These are phyloP conservation scores for Colletotrichum scovillei DNA, from an alignment of 2,329 filamentous ascomycete genomes.

Conservation along the genomic window DNA sequence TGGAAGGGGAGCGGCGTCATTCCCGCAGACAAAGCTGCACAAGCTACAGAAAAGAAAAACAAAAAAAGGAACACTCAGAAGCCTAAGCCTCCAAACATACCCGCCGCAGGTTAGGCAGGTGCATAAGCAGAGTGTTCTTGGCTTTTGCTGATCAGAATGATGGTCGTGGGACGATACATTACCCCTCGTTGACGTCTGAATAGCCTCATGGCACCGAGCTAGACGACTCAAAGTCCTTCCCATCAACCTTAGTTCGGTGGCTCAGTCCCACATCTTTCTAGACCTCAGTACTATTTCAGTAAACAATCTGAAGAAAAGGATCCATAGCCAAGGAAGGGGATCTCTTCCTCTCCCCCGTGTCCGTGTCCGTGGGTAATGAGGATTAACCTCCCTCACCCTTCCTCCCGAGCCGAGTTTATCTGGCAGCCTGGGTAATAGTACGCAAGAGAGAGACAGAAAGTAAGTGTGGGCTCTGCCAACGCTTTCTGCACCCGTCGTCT, in stretches of 20 bases:
- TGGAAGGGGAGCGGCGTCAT: background rate
- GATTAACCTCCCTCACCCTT: too few species aligned
- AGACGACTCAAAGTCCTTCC: background rate
- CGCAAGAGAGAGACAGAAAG: too few species aligned
- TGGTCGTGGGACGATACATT: background rate
- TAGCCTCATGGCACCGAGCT: conserved; percentile 19
- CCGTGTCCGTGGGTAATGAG: too few species aligned
- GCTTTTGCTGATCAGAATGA: background rate
- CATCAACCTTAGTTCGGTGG: background rate
- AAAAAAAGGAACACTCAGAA: background rate
- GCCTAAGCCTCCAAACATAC: background rate
- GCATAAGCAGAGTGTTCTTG: background rate
- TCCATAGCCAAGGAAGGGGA: too few species aligned
- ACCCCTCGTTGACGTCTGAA: conserved; percentile 17
- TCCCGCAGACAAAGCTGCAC: background rate
- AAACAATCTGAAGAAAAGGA: background rate
- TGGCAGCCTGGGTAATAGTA: background rate
- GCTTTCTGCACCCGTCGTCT: too few species aligned
- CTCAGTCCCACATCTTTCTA: background rate
- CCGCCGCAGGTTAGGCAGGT: background rate
- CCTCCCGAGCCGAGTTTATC: background rate
- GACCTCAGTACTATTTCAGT: background rate
- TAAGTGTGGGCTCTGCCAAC: too few species aligned
- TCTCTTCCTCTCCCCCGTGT: too few species aligned
- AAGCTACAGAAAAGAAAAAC: background rate